Base-by-base conservation (phyloP, 1,284 basidiomycete species). In the Cerioporus squamosus region DNA sequence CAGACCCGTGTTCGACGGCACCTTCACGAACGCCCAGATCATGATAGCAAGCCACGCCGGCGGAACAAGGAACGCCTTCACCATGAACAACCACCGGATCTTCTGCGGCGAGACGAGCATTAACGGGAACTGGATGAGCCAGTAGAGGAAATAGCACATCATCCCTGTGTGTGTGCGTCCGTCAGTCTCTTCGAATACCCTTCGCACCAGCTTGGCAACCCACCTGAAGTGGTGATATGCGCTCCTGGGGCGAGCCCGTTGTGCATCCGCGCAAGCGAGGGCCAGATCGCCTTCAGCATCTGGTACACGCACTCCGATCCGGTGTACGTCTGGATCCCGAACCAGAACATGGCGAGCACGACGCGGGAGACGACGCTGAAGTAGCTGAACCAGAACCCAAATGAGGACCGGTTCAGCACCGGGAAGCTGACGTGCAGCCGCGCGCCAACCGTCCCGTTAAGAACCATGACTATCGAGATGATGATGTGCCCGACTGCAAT, bases 71-170 rank as follows among this genome's bases (percentile, higher is more conserved):
- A 82, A 72, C 0, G 84, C 83, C 73, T 93, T 91, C 61, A 80
- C 75, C 49, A 86, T 77, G 78, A 94, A 94, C 15, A 94, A 75
- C 75, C 84, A 85, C 46, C 86, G 83, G 46, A 93, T 86, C 63
- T 81, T 83, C 64, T 90, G 88, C 3, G 91, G 90, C 20, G 90
- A 91, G 49, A 93, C 77, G 51, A 93, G 77, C 76, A 91, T 81
- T 70, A 93, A 83, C 0, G 91, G 91, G 62, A 89, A 80, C 68
- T 74, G 85, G 24, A 89, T 75, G 20, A 88, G 72, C 91, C 90
- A 93, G 76, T 86, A 93, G 31, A 94, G 71, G 73, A 92, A 85
- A 74, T 91, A 94, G 68, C 87, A 91, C 74, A 90, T 82, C 71
- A 91, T 81, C 9, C 80, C 82, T 79, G 62, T 29, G 23, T 38